These are phyloP conservation scores for Teunomyces funiuensis DNA, from an alignment of 805 yeast genomes.

Conservation along the genomic window DNA sequence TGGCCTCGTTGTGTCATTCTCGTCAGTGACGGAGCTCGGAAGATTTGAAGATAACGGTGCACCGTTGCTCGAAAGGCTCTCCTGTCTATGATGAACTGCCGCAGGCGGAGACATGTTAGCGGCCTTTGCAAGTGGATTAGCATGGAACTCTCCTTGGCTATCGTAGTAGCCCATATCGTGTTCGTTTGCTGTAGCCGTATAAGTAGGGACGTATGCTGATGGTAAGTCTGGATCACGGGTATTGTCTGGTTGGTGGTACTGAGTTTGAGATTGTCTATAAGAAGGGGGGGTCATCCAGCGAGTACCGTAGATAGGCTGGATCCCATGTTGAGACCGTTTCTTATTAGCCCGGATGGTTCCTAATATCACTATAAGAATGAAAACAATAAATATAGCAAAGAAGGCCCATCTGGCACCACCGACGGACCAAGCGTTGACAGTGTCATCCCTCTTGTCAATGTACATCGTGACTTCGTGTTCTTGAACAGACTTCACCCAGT, in stretches of 20 bases:
- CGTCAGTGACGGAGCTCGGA: slow-evolving; percentile 9
- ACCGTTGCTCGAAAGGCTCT: slow-evolving; percentile 13
- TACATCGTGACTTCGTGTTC: slow-evolving; percentile 3
- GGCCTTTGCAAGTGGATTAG: slow-evolving; percentile 31
- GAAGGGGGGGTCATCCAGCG: slow-evolving; percentile 88
- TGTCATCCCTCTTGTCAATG: slow-evolving; percentile 9
- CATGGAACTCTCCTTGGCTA: slow-evolving; percentile 48
- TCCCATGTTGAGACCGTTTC: slow-evolving; percentile 48
- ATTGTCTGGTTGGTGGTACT: slow-evolving; percentile 44
- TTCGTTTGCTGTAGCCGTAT: slow-evolving; percentile 64
- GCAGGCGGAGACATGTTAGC: slow-evolving; percentile 17
- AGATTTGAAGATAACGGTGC: slow-evolving; percentile 15
- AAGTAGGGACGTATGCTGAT: slow-evolving; percentile 60
- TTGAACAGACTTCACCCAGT: neutral
- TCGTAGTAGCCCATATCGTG: slow-evolving; percentile 81
- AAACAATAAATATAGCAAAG: slow-evolving; percentile 58
- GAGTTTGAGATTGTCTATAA: slow-evolving; percentile 64
- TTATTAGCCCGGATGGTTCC: slow-evolving; percentile 57
- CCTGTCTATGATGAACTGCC: slow-evolving; percentile 22
- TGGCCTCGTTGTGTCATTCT: slow-evolving; percentile 2
- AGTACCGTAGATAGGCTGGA: slow-evolving; percentile 69
- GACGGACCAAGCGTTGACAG: slow-evolving; percentile 13
- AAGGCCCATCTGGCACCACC: slow-evolving; percentile 62
- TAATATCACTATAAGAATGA: slow-evolving; percentile 45
- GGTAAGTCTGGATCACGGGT: slow-evolving; percentile 42